Percentiles rank a stretch among this genome's conserved stretches.
Evolutionary conservation across 495 filamentous ascomycete genomes (phyloP).

Genomic region (Penicillium odoratum): DNA sequence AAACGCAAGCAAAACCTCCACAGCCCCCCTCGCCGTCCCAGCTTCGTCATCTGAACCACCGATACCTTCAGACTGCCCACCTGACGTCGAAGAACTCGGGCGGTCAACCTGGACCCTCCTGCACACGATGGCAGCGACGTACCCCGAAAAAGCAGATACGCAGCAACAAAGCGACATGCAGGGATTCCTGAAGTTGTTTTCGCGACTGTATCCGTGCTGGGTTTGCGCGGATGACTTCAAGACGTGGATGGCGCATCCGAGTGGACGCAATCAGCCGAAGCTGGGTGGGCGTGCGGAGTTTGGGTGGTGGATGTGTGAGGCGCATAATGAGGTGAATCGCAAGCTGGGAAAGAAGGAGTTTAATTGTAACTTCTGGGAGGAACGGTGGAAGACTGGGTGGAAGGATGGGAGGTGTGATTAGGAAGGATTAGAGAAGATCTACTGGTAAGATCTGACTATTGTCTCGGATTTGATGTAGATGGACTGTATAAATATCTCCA

Average conservation of each 20-base stretch:
- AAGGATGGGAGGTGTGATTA: conserved; percentile 72
- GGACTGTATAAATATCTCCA: conserved; percentile 2
- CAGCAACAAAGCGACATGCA: conserved; percentile 70
- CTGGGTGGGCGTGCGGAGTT: conserved; percentile 71
- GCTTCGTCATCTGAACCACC: conserved; percentile 20
- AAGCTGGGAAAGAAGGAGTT: conserved; percentile 91
- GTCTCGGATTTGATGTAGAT: not conserved
- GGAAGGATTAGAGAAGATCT: conserved; percentile 3
- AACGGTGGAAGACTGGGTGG: conserved; percentile 93
- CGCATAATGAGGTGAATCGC: conserved; percentile 95
- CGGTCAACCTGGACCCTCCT: conserved; percentile 89
- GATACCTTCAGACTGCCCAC: conserved; percentile 47
- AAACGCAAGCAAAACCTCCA: conserved; percentile 26
- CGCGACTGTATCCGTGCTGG: conserved; percentile 91
- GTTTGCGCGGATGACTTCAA: conserved; percentile 91
- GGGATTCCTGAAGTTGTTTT: conserved; percentile 77
- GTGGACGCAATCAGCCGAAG: conserved; percentile 60
- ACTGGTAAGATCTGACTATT: not conserved
- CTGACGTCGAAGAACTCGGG: conserved; percentile 75
- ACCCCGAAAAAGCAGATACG: conserved; percentile 66
- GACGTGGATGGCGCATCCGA: conserved; percentile 69
- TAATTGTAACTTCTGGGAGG: conserved; percentile 89
- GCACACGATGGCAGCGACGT: conserved; percentile 84
- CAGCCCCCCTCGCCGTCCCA: conserved; percentile 11
- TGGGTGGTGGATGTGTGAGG: conserved; percentile 92